A percentile compares a stretch with the other conserved stretches of the same genome.
Conservation (phyloP, 2,329 filamentous ascomycete genomes). For the Lojkania enalia region DNA sequence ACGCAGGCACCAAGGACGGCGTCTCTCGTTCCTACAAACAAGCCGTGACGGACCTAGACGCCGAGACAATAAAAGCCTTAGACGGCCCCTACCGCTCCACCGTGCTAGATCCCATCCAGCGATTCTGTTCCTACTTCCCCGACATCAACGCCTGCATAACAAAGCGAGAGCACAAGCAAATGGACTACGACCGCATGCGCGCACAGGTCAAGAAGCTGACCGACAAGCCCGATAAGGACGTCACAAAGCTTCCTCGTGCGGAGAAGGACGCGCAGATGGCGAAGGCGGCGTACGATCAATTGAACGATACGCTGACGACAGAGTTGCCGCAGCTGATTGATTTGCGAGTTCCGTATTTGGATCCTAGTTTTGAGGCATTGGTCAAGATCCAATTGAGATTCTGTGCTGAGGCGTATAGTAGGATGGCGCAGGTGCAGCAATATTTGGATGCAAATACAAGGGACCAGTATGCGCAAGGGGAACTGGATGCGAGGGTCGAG, state of each 20-base stretch:
- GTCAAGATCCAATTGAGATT: constrained; percentile 98
- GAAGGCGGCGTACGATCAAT: constrained; percentile 88
- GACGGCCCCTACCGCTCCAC: constrained; percentile 95
- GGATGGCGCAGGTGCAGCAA: constrained; percentile 99
- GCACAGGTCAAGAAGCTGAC: constrained; percentile 96
- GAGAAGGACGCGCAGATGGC: constrained; percentile 97
- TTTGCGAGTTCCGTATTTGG: constrained; percentile 92
- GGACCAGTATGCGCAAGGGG: constrained; percentile 92
- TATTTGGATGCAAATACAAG: constrained; percentile 94
- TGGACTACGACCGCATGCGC: constrained; percentile 95
- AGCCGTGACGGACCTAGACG: constrained; percentile 94
- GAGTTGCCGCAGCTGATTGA: constrained; percentile 97
- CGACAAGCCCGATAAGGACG: constrained; percentile 98
- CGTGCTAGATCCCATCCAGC: constrained; percentile 90
- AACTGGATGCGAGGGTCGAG: constrained; percentile 88
- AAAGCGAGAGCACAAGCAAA: constrained; percentile 96
- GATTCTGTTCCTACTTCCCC: constrained; percentile 98
- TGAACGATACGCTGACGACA: constrained; percentile 92
- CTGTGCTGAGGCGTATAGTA: constrained; percentile 94
- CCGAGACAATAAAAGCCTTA: constrained; percentile 96
- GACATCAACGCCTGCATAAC: constrained; percentile 99
- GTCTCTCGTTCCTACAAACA: constrained; percentile 98
- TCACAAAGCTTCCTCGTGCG: constrained; percentile 90
- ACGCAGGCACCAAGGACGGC: constrained; percentile 90
- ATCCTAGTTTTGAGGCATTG: constrained; percentile 94